A percentile compares a stretch with the other conserved stretches of the same genome.
These are phyloP conservation scores for Geranium incanum DNA, from an alignment of 441 rosid species.

Conservation along the genomic window DNA sequence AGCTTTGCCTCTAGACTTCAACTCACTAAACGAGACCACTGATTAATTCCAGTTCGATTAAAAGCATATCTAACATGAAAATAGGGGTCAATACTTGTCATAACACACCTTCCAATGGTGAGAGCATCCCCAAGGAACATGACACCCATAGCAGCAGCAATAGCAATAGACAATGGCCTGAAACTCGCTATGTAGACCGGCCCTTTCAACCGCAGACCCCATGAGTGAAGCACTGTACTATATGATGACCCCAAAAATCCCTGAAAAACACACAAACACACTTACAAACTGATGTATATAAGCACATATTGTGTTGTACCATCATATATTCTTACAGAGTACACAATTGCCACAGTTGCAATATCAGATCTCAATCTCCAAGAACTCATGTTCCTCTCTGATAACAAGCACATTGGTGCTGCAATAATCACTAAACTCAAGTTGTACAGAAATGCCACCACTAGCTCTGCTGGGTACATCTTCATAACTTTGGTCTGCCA, in stretches of 20 bases:
- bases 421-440: not conserved
- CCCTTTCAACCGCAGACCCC: slow-evolving; percentile 58
- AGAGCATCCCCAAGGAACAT: slow-evolving; percentile 51
- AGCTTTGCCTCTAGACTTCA: too few species aligned
- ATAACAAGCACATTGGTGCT: not conserved
- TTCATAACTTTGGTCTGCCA: slow-evolving; percentile 50
- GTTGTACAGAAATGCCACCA: not conserved
- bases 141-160: slow-evolving; percentile 52
- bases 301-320: not conserved
- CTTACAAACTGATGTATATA: not conserved
- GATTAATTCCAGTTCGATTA: too few species aligned
- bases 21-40: too few species aligned
- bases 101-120: slow-evolving; percentile 55
- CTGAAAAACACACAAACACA: slow-evolving; percentile 17
- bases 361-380: not conserved
- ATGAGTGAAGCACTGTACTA: slow-evolving; percentile 44
- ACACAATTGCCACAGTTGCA: not conserved
- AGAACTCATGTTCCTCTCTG: not conserved
- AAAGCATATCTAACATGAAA: too few species aligned
- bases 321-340: slow-evolving; percentile 30
- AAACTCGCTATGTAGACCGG: slow-evolving; percentile 60
- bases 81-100: not conserved
- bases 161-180: slow-evolving; percentile 48
- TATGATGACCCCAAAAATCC: slow-evolving; percentile 54
- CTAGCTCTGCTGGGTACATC: not conserved